phyloP scores from a whole-genome alignment of 768 basidiomycete species.

The Terana coerulea region DNA sequence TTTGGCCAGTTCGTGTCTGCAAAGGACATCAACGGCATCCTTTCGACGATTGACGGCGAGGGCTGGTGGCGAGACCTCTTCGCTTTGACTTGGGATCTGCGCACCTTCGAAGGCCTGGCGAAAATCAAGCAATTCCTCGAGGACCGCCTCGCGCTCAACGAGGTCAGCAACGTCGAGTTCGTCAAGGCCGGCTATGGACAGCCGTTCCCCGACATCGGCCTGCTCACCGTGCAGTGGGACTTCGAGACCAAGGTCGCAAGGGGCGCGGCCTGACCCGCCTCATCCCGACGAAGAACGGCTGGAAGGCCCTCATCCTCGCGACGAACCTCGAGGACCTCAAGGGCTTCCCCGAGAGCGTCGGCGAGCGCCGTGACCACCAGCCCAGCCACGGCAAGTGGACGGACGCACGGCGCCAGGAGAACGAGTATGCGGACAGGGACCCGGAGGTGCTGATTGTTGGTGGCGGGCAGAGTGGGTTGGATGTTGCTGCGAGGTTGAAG shows the following conservation, averaged over 20 bases:
- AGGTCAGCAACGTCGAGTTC: constrained; percentile 15
- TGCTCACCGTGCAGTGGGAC: constrained; percentile 30
- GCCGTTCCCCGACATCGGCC: constrained; percentile 23
- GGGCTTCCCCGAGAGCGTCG: constrained; percentile 39
- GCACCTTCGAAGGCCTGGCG: constrained; percentile 37
- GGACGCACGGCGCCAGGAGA: constrained; percentile 31
- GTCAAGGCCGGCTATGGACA: constrained; percentile 12
- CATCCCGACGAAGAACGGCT: constrained; percentile 38
- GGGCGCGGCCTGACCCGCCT: constrained; percentile 42
- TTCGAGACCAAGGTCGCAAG: constrained; percentile 40
- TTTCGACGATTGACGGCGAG: constrained; percentile 31
- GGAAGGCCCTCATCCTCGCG: constrained; percentile 46
- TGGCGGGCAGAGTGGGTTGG: constrained; percentile 45
- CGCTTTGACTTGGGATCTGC: constrained; percentile 45
- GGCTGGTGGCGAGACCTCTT: constrained; percentile 31
- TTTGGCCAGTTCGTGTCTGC: constrained; percentile 33
- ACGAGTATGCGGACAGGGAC: constrained; percentile 38
- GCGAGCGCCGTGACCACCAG: constrained; percentile 29
- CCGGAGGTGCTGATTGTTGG: constrained; percentile 51
- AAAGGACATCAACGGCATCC: constrained; percentile 33
- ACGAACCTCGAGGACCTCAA: constrained; percentile 50
- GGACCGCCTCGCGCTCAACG: constrained; percentile 16
- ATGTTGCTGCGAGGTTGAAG: constrained; percentile 49
- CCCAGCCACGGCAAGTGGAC: constrained; percentile 39
- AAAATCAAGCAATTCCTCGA: constrained; percentile 29